These are phyloP conservation scores for Quercus lobata DNA, from an alignment of 331 rosid species.

Conservation along the genomic window DNA sequence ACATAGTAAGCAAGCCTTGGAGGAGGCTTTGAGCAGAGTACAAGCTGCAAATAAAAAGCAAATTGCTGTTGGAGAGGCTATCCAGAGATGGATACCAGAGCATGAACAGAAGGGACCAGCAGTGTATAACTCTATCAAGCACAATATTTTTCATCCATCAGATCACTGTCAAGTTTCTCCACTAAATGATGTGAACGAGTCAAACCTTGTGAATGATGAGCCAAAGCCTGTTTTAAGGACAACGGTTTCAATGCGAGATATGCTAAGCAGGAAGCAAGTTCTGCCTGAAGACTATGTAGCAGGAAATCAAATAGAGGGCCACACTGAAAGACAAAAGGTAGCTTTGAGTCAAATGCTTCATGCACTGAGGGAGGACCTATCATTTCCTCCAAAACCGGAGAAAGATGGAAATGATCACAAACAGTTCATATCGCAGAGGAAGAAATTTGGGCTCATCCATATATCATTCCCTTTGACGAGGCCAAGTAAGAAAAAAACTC, in stretches of 20 bases:
- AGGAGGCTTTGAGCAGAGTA: constrained; percentile 71
- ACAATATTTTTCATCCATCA: constrained; percentile 17
- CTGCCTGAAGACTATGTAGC: constrained; percentile 36
- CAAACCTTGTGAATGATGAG: constrained; percentile 24
- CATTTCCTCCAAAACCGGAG: constrained; percentile 51
- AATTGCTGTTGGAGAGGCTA: constrained; percentile 67
- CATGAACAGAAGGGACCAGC: constrained; percentile 33
- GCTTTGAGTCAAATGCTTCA: constrained; percentile 91
- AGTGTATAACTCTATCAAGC: constrained; percentile 29
- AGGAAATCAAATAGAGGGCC: constrained; percentile 43
- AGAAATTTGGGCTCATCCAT: constrained; percentile 86
- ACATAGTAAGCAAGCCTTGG: constrained; percentile 62
- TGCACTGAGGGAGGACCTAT: constrained; percentile 63
- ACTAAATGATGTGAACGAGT: constrained; percentile 33
- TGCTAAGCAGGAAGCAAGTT: constrained; percentile 82
- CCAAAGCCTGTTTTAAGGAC: constrained; percentile 50
- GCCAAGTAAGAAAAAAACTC: constrained; percentile 61
- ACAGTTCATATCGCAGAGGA: constrained; percentile 54
- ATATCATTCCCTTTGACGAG: constrained; percentile 73
- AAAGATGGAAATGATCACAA: constrained; percentile 52
- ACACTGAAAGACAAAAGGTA: constrained; percentile 57
- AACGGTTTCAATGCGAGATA: constrained; percentile 82
- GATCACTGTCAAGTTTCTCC: constrained; percentile 33
- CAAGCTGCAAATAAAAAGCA: constrained; percentile 79
- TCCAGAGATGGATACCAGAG: constrained; percentile 62